Base-by-base conservation (phyloP, 2,329 filamentous ascomycete genomes). In the Pseudogymnoascus sp. region DNA sequence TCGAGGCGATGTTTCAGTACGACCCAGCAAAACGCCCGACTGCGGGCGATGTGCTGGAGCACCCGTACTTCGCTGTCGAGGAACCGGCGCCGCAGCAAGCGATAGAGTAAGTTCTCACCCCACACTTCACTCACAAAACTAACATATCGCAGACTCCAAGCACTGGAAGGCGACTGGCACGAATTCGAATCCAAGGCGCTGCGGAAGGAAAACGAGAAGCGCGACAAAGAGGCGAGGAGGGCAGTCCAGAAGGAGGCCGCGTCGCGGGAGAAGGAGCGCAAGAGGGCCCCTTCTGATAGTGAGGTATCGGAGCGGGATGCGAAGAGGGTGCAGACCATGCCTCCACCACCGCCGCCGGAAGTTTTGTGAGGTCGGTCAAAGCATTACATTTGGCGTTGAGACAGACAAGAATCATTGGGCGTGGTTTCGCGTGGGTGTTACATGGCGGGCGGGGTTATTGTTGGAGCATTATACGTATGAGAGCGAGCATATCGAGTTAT, bases 131-230 rank as follows among this genome's bases (percentile, higher is more conserved):
- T 61, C 59, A n/a, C 60, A 14, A 62, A 35, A 78, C 71, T 67
- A 64, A 69, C 61, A 26, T 10, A 19, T 52, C 61, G 35, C 38
- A 63, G 89, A 70, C 82, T 99, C 59, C 86, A 88, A 64, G 80
- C 87, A 59, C 82, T 99, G 31, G 85, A 94, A 69, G 94, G 94
- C 21, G 94, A 99, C 70, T 99, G 94, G 94, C 94, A 99, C 72
- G 94, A 99, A 73, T 96, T 97, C 70, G 94, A 99, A 77, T 96
- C 91, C 62, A 99, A 99, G 77, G 92, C 92, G 14, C 80, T 96
- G 26, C 83, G 94, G 33, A 94, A 94, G 68, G 92, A 97, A 74
- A 93, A 92, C 69, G 91, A 94, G 73, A 84, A 84, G 62, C 76
- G 77, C 63, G 84, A 87, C 64, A 73, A 73, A 66, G 72, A 74